Evolutionary conservation across 805 yeast genomes (phyloP).

Genomic region (Yamadazyma philogaea): DNA sequence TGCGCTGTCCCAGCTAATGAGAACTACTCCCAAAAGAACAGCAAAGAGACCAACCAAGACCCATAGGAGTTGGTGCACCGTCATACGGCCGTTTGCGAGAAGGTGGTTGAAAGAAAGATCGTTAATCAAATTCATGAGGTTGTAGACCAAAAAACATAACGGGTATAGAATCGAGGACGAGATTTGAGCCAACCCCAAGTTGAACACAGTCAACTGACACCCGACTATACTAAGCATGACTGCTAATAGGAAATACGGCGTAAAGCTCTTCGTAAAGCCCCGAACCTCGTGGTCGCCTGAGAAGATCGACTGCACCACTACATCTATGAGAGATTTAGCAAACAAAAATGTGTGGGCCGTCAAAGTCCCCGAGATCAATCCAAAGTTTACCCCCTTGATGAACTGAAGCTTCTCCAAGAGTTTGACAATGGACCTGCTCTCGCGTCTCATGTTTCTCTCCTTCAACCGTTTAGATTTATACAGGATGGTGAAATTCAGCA

Average conservation of each 20-base stretch:
- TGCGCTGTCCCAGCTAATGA: conserved; percentile 55
- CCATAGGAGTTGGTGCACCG: conserved; percentile 48
- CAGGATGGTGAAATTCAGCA: conserved; percentile 20
- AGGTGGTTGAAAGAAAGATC: conserved; percentile 59
- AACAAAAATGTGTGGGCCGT: conserved; percentile 83
- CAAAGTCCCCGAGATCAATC: conserved; percentile 67
- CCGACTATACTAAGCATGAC: conserved; percentile 62
- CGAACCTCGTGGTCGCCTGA: conserved; percentile 22
- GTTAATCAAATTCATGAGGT: conserved; percentile 53
- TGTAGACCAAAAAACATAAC: conserved; percentile 78
- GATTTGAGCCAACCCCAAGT: conserved; percentile 64
- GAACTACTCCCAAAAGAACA: conserved; percentile 65
- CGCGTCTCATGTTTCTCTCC: conserved; percentile 9
- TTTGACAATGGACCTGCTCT: conserved; percentile 9
- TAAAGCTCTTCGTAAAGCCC: conserved; percentile 20
- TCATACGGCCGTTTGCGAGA: conserved; percentile 39
- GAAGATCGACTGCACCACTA: conserved; percentile 47
- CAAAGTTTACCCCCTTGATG: conserved; percentile 59
- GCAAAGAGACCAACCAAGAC: conserved; percentile 47
- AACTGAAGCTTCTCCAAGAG: conserved; percentile 24
- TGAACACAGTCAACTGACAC: conserved; percentile 68
- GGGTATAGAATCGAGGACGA: conserved; percentile 83
- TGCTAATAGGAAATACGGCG: conserved; percentile 43
- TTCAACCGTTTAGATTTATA: conserved; percentile 14
- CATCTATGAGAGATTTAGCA: conserved; percentile 82